Conservation (phyloP, 768 basidiomycete species). For the Tylopilus rubrobrunneus region DNA sequence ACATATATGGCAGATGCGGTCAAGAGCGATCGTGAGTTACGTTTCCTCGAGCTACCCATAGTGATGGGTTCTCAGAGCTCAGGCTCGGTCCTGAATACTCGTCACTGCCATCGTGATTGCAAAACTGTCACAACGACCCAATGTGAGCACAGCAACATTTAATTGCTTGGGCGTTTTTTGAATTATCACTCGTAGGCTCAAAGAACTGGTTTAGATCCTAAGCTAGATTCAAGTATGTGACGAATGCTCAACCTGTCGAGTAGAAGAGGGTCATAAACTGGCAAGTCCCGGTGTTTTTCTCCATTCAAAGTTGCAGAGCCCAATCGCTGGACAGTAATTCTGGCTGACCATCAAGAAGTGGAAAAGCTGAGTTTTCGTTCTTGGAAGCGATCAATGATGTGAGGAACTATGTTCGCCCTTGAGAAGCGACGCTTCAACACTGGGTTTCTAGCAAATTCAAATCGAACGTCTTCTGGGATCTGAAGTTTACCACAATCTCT, state of each 20-base stretch:
- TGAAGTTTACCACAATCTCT: constrained; percentile 26
- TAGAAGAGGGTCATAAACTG: constrained; percentile 32
- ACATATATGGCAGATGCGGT: no score
- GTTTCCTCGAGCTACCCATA: no score
- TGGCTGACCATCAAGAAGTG: constrained; percentile 20
- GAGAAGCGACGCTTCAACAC: no score
- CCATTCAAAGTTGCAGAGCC: constrained; percentile 31
- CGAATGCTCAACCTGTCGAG: constrained; percentile 14
- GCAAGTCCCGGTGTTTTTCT: constrained; percentile 1
- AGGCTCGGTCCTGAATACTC: not conserved
- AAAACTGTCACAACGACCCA: not conserved
- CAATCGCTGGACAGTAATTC: constrained; percentile 39
- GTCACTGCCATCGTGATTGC: not conserved
- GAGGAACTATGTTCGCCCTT: not conserved
- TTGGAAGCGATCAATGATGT: constrained; percentile 32
- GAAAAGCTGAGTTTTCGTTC: constrained; percentile 2
- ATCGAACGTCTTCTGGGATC: constrained; percentile 36
- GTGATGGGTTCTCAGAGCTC: not conserved
- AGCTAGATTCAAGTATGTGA: constrained; percentile 14
- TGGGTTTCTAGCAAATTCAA: constrained; percentile 31
- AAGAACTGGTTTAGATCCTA: constrained; percentile 4
- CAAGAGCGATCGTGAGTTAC: no score
- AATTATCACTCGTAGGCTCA: not conserved
- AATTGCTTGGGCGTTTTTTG: not conserved
- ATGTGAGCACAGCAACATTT: not conserved